Evolutionary conservation across 2,329 filamentous ascomycete species (phyloP).

Genomic region (Coniochaeta sp.): DNA sequence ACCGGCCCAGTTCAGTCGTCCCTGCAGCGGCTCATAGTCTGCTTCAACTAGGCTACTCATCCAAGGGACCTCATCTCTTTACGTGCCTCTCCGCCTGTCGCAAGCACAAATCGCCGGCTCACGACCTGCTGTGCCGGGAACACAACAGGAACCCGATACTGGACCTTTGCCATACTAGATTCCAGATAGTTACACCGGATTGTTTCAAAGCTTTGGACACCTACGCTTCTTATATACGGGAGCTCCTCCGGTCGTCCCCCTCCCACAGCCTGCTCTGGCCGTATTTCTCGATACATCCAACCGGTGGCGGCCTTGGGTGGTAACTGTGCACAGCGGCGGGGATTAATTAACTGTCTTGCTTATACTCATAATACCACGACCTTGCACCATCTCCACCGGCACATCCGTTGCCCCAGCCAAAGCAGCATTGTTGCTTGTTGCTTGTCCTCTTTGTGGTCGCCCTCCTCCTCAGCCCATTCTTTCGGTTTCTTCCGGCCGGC

Average conservation of each 20-base stretch:
- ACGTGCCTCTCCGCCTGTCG: background rate
- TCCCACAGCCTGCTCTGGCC: background rate
- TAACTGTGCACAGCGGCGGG: slow-evolving; percentile 2
- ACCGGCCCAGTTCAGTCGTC: background rate
- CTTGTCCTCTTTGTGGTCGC: background rate
- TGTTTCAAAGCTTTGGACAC: slow-evolving; percentile 1
- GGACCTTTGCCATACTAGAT: background rate
- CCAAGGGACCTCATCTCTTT: background rate
- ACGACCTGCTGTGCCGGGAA: background rate
- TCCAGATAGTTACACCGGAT: background rate
- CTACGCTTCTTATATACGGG: background rate
- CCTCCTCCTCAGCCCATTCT: background rate
- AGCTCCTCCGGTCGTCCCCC: background rate
- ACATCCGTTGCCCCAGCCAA: background rate
- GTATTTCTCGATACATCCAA: background rate
- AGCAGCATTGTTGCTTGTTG: background rate
- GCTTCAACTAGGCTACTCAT: background rate
- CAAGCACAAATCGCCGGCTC: background rate
- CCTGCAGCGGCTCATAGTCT: background rate
- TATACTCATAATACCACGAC: background rate
- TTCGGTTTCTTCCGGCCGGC: background rate
- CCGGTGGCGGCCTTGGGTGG: background rate
- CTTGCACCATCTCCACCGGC: background rate
- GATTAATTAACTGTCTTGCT: background rate
- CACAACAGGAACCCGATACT: slow-evolving; percentile 1